Evolutionary conservation across 225 moss, liverwort and hornwort genomes (phyloP), one percentile per base, ranked within the genome.

Genomic region (Asterella californica): DNA sequence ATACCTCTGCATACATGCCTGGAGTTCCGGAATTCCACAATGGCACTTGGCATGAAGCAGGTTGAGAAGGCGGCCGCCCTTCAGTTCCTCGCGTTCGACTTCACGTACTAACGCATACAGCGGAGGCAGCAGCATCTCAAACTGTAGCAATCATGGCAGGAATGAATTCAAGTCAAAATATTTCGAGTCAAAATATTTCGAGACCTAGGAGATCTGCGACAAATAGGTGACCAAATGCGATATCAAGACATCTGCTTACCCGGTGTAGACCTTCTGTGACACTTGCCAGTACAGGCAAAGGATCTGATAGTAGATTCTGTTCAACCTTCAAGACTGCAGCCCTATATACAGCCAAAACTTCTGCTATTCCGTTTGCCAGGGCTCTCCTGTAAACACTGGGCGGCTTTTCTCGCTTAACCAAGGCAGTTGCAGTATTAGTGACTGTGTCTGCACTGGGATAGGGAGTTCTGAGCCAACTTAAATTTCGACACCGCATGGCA

Each of bases 1-100:
- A 87, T 76, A 96, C 97, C 97, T 89, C 88, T 99, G 94, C 94
- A 99, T 93, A 89, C 97, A 99, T 69, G 94, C 97, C 88, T 93
- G 97, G 77, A 99, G 91, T 85, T 99, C 93, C 30, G 94, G 94
- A 68, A 99, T 88, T 75, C 97, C 97, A 84, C 97, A 94, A 84
- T 99, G 94, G 49, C 97, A 93, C 85, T 94, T 99, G 66, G 94
- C 90, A 82, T 99, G 94, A 66, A 99, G 87, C n/a, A 99, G 81
- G 88, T 93, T 93, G 80, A 99, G 89, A 71, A 94, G 83, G 65
- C 91, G 91, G 54, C 97, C 97, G 79, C 97, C 97, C 72, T 93
- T 88, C 62, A 99, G 89, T 85, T 91, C 92, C 88, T 92, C 92
- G 66, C 91, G 86, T 84, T 99, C 97, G 64, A 99, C 94, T 84